Base-by-base conservation (phyloP, 306 rosid species). In the Lotus japonicus region DNA sequence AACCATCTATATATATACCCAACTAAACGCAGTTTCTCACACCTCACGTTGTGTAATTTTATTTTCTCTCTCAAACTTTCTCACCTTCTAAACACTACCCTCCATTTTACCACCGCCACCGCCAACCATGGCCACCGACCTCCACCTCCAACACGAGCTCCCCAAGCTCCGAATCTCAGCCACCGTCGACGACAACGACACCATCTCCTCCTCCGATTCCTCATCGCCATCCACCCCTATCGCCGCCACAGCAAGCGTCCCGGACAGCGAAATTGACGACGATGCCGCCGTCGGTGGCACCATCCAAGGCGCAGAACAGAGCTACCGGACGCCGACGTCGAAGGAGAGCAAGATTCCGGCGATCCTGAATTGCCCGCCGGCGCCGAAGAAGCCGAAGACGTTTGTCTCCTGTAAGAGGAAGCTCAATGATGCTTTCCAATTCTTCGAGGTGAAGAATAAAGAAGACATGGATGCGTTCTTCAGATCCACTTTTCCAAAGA, bases 401-500 rank as follows among this genome's bases (percentile, higher is more conserved):
- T 8, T 56, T 5, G 66, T 19, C 10, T 26, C 69, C 4, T 72
- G 75, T 11, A 81, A 81, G 60, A 67, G 85, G 72, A 76, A 77
- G 76, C 73, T 72, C 48, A 10, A 50, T 3, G 79, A 67, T 11
- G 75, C 66, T 3, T 46, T 71, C 23, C 78, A 80, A 28, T 61
- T 71, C 69, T 71, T 76, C 15, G 78, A 80, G 18, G 72, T 66
- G 0, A 11, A 55, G 11, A 61, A 11, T 16, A 70, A 58, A 8
- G 81, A 81, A 15, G 81, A 81, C 48, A 61, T 76, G 76, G 84
- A 81, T 0, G 68, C 68, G 4, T 76, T 81, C 13, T 81, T 76
- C 79, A 72, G 81, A 81, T 76, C 84, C 72, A 72, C 63, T 66
- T 71, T 64, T 51, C 81, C 84, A 0, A 80, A 80, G 76, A 71